Evolutionary conservation across 768 basidiomycete species (phyloP), one percentile per base, ranked within the genome.

Genomic region (Hirschioporus abietinus): DNA sequence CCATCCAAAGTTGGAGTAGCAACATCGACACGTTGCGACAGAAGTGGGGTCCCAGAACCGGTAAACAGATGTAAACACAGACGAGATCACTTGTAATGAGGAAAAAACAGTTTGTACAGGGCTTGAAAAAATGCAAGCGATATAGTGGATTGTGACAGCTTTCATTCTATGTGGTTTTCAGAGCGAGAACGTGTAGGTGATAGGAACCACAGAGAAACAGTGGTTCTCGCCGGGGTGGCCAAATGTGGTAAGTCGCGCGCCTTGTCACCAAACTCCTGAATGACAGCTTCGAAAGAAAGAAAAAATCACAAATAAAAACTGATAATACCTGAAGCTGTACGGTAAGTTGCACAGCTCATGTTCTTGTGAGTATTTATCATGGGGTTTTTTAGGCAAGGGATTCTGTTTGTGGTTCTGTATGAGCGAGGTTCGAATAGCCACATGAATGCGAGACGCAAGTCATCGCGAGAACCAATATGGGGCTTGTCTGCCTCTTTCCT

Each of bases 221-320:
- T 52, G 42, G 42, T 6, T 15, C 42, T 52, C 42, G 1, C 20
- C 42, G 20, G 42, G 42, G 42, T 52, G 42, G 12, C 42, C 42
- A 52, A 52, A 52, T 52, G 42, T 52, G 42, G 42, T 52, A 52
- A 52, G 42, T 52, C 42, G 42, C 42, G 42, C 42, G 42, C 42
- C 42, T 52, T 52, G 42, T 52, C 42, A 52, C 42, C 12, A 52
- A 52, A 52, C 42, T 52, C 42, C 42, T 52, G 35, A 52, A 52
- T 52, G 42, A 52, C 20, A 20, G 20, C 15, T 52, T 52, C 42
- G 42, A 52, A 52, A 52, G 42, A 52, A 52, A 52, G 42, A 20
- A 20, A 52, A 52, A 52, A 52, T 52, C 42, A 10, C 20, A 52
- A 52, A 52, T 52, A 52, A 52, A 52, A 52, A 52, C 5, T 3